phyloP scores from a whole-genome alignment of 495 filamentous ascomycete genomes.

The Xylaria scruposa region DNA sequence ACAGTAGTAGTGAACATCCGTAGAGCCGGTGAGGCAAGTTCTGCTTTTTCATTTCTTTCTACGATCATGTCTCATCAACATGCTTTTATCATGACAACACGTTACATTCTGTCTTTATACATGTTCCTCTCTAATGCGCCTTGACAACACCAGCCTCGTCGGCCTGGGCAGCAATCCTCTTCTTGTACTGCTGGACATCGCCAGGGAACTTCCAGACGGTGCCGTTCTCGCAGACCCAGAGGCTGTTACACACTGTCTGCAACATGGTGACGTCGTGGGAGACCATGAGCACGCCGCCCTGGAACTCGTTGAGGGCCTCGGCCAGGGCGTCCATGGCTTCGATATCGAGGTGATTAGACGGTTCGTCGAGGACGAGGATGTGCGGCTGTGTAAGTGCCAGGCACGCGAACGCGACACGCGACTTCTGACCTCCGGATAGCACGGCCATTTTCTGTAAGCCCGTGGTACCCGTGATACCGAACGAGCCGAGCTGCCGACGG shows the following conservation, averaged over 20 bases:
- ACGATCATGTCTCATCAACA: conserved; percentile 4
- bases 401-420: conserved; percentile 95
- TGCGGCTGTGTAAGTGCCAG: conserved; percentile 92
- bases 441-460: conserved; percentile 95
- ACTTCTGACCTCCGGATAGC: conserved; percentile 97
- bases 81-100: conserved; percentile 2
- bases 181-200: conserved; percentile 97
- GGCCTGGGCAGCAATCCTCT: conserved; percentile 89
- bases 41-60: neutral
- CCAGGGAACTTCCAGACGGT: conserved; percentile 97
- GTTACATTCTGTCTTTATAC: neutral
- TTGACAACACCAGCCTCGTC: conserved; percentile 83
- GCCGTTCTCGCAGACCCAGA: conserved; percentile 97
- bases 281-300: conserved; percentile 97
- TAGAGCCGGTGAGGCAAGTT: neutral
- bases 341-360: conserved; percentile 98
- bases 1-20: neutral
- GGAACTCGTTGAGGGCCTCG: conserved; percentile 80
- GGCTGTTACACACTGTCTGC: conserved; percentile 88
- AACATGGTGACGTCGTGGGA: conserved; percentile 99
- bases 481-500: conserved; percentile 91
- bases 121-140: conserved; percentile 46
- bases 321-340: conserved; percentile 98
- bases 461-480: conserved; percentile 97
- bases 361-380: conserved; percentile 97